Evolutionary conservation across 805 yeast genomes (phyloP).

Genomic region (Cyberlindnera amylophila): DNA sequence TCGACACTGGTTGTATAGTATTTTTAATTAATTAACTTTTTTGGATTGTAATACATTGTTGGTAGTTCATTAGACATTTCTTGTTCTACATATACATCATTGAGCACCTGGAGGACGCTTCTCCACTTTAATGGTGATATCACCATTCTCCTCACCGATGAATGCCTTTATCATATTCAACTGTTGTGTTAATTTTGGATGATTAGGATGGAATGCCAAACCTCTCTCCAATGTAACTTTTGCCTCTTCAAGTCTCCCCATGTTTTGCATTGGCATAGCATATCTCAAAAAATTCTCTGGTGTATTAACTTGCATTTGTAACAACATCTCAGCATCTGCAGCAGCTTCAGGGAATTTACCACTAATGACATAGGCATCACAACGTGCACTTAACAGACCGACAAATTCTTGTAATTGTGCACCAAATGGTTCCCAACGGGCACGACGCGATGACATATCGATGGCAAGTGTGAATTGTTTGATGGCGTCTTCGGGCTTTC

Average conservation of each 20-base stretch:
- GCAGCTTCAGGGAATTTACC: slow-evolving; percentile 55
- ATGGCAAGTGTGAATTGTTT: slow-evolving; percentile 64
- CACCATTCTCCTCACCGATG: slow-evolving; percentile 59
- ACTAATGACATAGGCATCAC: slow-evolving; percentile 61
- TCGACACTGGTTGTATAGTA: slow-evolving; percentile 1
- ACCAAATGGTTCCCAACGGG: slow-evolving; percentile 72
- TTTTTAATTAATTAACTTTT: background rate
- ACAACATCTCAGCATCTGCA: slow-evolving; percentile 56
- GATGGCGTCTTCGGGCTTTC: slow-evolving; percentile 54
- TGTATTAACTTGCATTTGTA: slow-evolving; percentile 31
- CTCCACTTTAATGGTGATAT: slow-evolving; percentile 21
- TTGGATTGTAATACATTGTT: background rate
- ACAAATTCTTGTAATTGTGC: slow-evolving; percentile 66
- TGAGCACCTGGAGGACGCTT: too few species aligned
- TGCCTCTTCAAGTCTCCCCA: slow-evolving; percentile 61
- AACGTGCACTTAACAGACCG: slow-evolving; percentile 62
- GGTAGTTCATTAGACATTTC: too few species aligned
- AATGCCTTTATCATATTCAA: slow-evolving; percentile 43
- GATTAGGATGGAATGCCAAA: slow-evolving; percentile 54
- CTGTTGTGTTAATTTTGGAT: slow-evolving; percentile 46
- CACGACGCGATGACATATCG: slow-evolving; percentile 63
- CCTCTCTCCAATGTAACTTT: slow-evolving; percentile 72
- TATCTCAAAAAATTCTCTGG: slow-evolving; percentile 73
- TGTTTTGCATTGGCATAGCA: slow-evolving; percentile 57
- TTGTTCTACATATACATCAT: too few species aligned